A percentile compares a stretch with the other conserved stretches of the same genome.
These are phyloP conservation scores for Trichomonascaceae sp. DNA, from an alignment of 1,139 yeast species.

Conservation along the genomic window DNA sequence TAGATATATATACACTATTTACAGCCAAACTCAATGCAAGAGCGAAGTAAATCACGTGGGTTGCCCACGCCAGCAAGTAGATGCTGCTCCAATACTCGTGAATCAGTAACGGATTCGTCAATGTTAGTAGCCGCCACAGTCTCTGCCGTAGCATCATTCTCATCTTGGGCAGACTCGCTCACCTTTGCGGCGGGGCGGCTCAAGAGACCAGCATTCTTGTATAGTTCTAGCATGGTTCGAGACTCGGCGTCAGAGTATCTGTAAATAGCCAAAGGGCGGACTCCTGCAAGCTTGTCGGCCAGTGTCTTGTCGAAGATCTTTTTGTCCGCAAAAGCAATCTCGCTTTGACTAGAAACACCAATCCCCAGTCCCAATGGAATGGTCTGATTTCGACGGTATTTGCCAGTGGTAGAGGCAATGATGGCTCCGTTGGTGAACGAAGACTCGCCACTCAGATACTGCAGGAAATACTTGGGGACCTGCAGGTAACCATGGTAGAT, in stretches of 20 bases:
- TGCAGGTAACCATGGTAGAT: conserved; percentile 56
- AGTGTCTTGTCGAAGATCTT: conserved; percentile 42
- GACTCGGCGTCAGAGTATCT: conserved; percentile 45
- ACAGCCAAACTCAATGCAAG: conserved; percentile 19
- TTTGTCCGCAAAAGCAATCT: conserved; percentile 37
- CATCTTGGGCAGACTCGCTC: no score
- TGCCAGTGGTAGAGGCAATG: conserved; percentile 47
- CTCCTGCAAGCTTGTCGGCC: conserved; percentile 39
- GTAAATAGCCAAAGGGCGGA: conserved; percentile 35
- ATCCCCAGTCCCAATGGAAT: conserved; percentile 48
- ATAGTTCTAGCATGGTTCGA: conserved; percentile 31
- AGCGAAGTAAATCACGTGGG: conserved; percentile 51
- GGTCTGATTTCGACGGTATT: conserved; percentile 34
- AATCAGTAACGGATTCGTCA: conserved; percentile 31
- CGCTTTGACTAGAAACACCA: conserved; percentile 19
- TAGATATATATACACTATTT: no score
- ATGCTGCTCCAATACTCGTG: conserved; percentile 38
- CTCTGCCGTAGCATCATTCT: no score
- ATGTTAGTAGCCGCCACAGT: no score
- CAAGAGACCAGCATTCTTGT: conserved; percentile 26
- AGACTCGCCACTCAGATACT: conserved; percentile 42
- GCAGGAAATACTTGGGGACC: conserved; percentile 46
- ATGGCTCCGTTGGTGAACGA: conserved; percentile 45
- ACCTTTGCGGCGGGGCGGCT: conserved; percentile 38
- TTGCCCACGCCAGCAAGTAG: conserved; percentile 68